These are phyloP conservation scores for Dryas octopetala DNA, from an alignment of 306 rosid species.

Conservation along the genomic window DNA sequence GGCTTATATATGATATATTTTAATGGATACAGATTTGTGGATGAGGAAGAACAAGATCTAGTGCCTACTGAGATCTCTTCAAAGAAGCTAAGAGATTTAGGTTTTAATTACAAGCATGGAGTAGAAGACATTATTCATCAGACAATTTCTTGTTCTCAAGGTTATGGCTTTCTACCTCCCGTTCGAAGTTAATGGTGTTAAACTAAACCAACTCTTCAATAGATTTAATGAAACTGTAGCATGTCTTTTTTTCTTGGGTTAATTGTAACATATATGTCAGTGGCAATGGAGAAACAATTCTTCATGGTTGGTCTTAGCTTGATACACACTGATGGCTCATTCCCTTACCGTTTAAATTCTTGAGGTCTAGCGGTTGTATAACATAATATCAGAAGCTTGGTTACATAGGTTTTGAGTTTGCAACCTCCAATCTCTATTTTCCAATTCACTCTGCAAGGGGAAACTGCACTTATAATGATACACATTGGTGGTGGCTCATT, in stretches of 20 bases:
- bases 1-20: neutral
- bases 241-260: neutral
- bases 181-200: neutral
- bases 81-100: slow-evolving; percentile 67
- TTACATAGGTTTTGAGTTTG: no score
- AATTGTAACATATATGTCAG: neutral
- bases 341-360: no score
- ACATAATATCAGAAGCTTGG: no score
- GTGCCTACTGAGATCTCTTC: slow-evolving; percentile 57
- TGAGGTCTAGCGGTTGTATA: no score
- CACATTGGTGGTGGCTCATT: no score
- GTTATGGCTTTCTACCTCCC: slow-evolving; percentile 45
- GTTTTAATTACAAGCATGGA: slow-evolving; percentile 64
- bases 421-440: no score
- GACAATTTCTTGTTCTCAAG: slow-evolving; percentile 42
- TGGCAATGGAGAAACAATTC: neutral
- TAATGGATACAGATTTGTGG: slow-evolving; percentile 27
- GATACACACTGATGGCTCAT: no score
- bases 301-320: neutral
- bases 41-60: slow-evolving; percentile 34
- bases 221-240: neutral
- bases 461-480: no score
- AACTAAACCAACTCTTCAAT: neutral
- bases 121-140: slow-evolving; percentile 54
- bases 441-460: no score